A percentile compares a stretch with the other conserved stretches of the same genome.
Evolutionary conservation across 1,284 basidiomycete genomes (phyloP).

Genomic region (Papiliotrema flavescens): DNA sequence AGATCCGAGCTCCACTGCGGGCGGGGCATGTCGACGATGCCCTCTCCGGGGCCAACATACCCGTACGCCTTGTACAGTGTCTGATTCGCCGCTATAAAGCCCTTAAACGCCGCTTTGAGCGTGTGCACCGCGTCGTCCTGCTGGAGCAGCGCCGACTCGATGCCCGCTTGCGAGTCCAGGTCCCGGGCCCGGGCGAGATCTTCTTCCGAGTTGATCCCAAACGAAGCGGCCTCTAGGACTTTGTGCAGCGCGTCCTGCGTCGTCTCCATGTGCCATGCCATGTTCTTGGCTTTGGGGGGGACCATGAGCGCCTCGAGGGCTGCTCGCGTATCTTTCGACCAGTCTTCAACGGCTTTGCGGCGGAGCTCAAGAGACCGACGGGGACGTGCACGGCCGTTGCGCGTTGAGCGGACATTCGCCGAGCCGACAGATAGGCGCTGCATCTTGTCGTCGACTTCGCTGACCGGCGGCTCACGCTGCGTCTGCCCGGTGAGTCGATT

Average conservation of each 20-base stretch:
- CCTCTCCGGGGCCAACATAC: conserved; percentile 42
- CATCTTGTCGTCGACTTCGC: conserved; percentile 7
- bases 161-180: conserved; percentile 20
- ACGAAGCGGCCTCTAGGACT: conserved; percentile 36
- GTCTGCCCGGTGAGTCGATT: conserved; percentile 68
- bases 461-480: conserved; percentile 50
- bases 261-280: conserved; percentile 27
- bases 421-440: conserved; percentile 8
- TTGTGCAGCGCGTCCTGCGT: conserved; percentile 36
- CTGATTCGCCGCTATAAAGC: conserved; percentile 27
- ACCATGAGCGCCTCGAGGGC: conserved; percentile 15
- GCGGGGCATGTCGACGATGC: conserved; percentile 30
- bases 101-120: conserved; percentile 12
- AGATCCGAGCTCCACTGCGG: conserved; percentile 38
- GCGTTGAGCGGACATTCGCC: neutral
- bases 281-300: conserved; percentile 13
- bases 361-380: conserved; percentile 19
- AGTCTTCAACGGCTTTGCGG: conserved; percentile 22
- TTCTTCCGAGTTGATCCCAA: conserved; percentile 41
- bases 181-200: conserved; percentile 33
- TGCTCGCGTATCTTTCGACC: conserved; percentile 18
- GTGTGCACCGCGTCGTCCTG: conserved; percentile 34
- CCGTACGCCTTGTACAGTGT: conserved; percentile 37
- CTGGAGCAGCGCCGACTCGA: conserved; percentile 20
- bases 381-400: conserved; percentile 3